Conservation (phyloP, 768 basidiomycete genomes). For the Chlorophyllum brunneum region DNA sequence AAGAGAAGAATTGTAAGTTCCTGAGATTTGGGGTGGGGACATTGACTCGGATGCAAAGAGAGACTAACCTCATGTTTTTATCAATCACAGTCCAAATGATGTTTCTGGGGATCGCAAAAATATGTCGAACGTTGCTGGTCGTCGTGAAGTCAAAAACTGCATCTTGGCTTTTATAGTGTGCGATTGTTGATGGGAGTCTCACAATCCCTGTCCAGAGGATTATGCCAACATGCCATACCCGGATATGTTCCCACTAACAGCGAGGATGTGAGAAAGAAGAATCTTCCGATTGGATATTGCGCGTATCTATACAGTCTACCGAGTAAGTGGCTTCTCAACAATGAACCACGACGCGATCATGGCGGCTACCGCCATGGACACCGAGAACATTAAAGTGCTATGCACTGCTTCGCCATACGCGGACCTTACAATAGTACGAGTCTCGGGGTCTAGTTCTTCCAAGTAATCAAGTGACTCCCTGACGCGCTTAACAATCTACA, state of each 20-base stretch:
- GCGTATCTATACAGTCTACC: neutral
- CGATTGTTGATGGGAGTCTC: too few species aligned
- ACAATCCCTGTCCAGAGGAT: too few species aligned
- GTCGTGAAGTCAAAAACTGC: too few species aligned
- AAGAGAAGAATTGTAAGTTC: neutral
- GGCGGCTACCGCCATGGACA: conserved; percentile 35
- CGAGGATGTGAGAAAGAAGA: neutral
- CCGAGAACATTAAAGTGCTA: conserved; percentile 44
- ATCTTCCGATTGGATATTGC: too few species aligned
- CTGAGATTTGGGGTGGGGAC: neutral
- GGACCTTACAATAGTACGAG: conserved; percentile 30
- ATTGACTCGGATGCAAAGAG: too few species aligned
- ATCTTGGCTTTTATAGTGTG: too few species aligned
- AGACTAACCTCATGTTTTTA: too few species aligned
- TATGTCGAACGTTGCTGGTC: too few species aligned
- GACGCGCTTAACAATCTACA: conserved; percentile 44
- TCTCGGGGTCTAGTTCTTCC: conserved; percentile 36
- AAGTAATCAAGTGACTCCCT: conserved; percentile 48
- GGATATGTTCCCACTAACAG: too few species aligned
- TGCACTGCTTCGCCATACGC: conserved; percentile 46
- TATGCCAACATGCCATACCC: too few species aligned
- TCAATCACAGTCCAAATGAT: too few species aligned
- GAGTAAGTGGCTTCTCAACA: conserved; percentile 40
- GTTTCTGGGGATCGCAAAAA: too few species aligned
- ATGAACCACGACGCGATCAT: conserved; percentile 48